Evolutionary conservation across 2,329 filamentous ascomycete genomes (phyloP), one percentile per base, ranked within the genome.

Genomic region (Xylariaceae sp.): DNA sequence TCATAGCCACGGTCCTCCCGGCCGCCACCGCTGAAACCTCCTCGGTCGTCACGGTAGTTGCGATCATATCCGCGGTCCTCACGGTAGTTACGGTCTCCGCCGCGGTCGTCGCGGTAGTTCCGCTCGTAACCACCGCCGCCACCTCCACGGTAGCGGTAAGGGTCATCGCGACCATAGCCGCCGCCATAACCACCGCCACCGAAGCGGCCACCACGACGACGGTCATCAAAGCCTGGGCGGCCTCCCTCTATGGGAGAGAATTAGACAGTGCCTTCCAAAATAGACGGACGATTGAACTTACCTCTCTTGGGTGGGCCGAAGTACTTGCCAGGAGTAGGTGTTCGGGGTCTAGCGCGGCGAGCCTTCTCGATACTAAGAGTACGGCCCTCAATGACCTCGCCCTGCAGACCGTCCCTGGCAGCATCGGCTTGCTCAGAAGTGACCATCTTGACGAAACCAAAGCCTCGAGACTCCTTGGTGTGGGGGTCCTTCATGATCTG

Each of bases 401-500:
- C 93, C 73, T 97, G 93, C 31, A 99, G 82, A 48, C 89, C 93
- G 67, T 97, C 94, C 78, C 94, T 96, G 63, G 94, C 94, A 62
- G 94, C 92, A 73, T 99, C 94, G 59, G 94, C 94, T 74, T 96
- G 89, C 50, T 97, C 93, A 45, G 90, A 84, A 53, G 90, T 95
- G 55, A 91, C 86, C 93, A 99, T 97, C 80, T 99, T 97, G 71
- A 99, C 94, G 77, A 99, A 99, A 51, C 94, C 94, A 62, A 99
- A 99, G 61, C 94, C 94, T 73, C 94, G 94, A 63, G 93, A 97
- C 75, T 99, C 94, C 76, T 96, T 96, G 67, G 90, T 95, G 74
- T 99, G 94, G 57, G 94, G 94, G 69, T 99, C 94, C 68, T 93
- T 86, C 94, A 99, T 99, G 77, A 99, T 99, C 73, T 97, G 95